These are phyloP conservation scores for Dryas alaskensis DNA, from an alignment of 306 rosid genomes.

Conservation along the genomic window DNA sequence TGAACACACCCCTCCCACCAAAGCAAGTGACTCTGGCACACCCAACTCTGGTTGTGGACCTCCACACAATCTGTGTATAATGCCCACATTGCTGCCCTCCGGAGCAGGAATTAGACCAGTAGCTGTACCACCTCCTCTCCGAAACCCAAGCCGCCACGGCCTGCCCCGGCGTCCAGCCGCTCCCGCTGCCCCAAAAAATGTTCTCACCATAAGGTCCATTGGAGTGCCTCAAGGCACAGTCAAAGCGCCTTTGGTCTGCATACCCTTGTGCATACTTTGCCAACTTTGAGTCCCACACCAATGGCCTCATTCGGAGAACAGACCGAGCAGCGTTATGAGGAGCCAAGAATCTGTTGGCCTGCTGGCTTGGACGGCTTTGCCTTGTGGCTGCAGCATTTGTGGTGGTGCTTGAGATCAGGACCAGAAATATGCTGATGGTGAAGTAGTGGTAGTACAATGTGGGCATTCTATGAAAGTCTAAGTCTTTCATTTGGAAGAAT, in stretches of 20 bases:
- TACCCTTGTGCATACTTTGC: slow-evolving; percentile 61
- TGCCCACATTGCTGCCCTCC: slow-evolving; percentile 68
- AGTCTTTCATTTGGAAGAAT: not conserved
- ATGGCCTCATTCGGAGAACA: slow-evolving; percentile 34
- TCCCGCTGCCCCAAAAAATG: slow-evolving; percentile 92
- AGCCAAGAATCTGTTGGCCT: slow-evolving; percentile 44
- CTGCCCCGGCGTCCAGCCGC: slow-evolving; percentile 63
- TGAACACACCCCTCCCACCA: slow-evolving; percentile 59
- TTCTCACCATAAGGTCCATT: slow-evolving; percentile 89
- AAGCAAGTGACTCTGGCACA: slow-evolving; percentile 65
- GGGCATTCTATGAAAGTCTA: slow-evolving; percentile 22
- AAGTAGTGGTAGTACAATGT: not conserved
- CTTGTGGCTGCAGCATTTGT: slow-evolving; percentile 24
- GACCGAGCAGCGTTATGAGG: slow-evolving; percentile 72
- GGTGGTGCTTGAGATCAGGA: slow-evolving; percentile 19
- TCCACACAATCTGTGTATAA: slow-evolving; percentile 90
- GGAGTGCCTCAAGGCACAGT: slow-evolving; percentile 70
- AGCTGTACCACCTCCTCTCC: slow-evolving; percentile 54
- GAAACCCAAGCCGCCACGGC: slow-evolving; percentile 71
- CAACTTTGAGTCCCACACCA: slow-evolving; percentile 54
- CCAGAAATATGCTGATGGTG: slow-evolving; percentile 20
- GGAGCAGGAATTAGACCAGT: slow-evolving; percentile 57
- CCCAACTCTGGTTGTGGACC: slow-evolving; percentile 46
- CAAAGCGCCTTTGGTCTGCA: slow-evolving; percentile 62
- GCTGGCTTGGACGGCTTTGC: slow-evolving; percentile 7